Percentiles rank a stretch among this genome's conserved stretches.
Evolutionary conservation across 208 protist species (phyloP).

Genomic region (Leishmania martiniquensis): DNA sequence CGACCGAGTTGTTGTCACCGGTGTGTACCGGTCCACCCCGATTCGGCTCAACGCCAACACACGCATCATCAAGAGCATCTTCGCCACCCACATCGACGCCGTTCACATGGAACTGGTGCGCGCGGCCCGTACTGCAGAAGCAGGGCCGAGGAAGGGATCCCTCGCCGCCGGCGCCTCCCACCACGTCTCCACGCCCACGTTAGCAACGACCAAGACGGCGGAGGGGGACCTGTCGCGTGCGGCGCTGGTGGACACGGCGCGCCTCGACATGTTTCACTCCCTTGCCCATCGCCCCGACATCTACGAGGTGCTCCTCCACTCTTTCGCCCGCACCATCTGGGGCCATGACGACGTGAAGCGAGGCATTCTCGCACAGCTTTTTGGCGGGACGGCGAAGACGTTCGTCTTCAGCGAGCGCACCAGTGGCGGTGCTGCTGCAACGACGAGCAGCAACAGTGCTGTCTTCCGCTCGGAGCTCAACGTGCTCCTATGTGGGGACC

Average conservation of each 20-base stretch:
- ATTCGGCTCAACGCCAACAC: constrained; percentile 95
- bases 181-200: constrained; percentile 15
- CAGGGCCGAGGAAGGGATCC: not conserved
- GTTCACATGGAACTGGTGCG: constrained; percentile 96
- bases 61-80: constrained; percentile 94
- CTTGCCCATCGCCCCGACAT: constrained; percentile 92
- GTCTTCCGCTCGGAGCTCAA: constrained; percentile 97
- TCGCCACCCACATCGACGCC: constrained; percentile 97
- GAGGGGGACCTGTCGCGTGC: constrained; percentile 13
- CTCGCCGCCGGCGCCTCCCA: not conserved
- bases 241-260: constrained; percentile 51
- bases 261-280: constrained; percentile 76
- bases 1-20: constrained; percentile 98
- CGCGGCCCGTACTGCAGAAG: constrained; percentile 16
- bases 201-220: constrained; percentile 16
- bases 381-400: constrained; percentile 97
- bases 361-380: constrained; percentile 98
- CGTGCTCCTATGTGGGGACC: constrained; percentile 99
- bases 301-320: constrained; percentile 95
- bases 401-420: constrained; percentile 66
- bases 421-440: not conserved
- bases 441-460: constrained; percentile 47
- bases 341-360: constrained; percentile 99
- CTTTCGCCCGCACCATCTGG: constrained; percentile 98
- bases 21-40: constrained; percentile 96